phyloP scores from a whole-genome alignment of 345 rosid genomes.

The Ceriops decandra region DNA sequence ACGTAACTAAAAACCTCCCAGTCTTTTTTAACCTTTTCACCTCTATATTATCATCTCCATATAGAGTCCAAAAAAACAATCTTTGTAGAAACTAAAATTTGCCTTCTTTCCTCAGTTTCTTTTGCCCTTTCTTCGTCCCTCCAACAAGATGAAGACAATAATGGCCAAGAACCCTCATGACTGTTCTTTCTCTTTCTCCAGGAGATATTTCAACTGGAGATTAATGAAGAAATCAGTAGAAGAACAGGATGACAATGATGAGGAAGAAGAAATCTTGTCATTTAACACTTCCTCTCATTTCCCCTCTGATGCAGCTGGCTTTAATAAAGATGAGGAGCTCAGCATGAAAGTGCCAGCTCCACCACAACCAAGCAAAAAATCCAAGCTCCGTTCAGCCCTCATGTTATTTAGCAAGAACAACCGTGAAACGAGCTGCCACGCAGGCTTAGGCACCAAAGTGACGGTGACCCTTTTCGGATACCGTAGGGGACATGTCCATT shows the following conservation, averaged over 20 bases:
- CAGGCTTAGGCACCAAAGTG: conserved; percentile 55
- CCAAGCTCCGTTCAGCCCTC: conserved; percentile 62
- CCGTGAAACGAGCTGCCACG: conserved; percentile 19
- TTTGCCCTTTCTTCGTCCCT: not conserved
- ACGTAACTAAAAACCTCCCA: not conserved
- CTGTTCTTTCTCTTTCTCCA: conserved; percentile 85
- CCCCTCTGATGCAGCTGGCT: conserved; percentile 22
- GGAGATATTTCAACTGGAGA: conserved; percentile 77
- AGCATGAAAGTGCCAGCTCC: conserved; percentile 24
- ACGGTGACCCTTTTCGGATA: conserved; percentile 83
- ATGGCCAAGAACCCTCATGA: conserved; percentile 63
- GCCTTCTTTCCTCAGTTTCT: not conserved
- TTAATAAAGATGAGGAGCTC: conserved; percentile 21
- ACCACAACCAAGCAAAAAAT: conserved; percentile 36
- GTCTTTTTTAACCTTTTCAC: not conserved
- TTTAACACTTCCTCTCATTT: conserved; percentile 32
- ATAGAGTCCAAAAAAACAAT: not conserved
- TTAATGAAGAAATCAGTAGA: conserved; percentile 47
- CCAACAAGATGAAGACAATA: conserved; percentile 61
- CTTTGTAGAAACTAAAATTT: not conserved
- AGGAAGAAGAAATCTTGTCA: conserved; percentile 44
- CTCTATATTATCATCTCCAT: not conserved
- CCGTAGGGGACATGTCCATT: conserved; percentile 80
- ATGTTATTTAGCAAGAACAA: conserved; percentile 32
- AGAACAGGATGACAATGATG: conserved; percentile 48